A percentile compares a stretch with the other conserved stretches of the same genome.
Evolutionary conservation across 2,329 filamentous ascomycete genomes (phyloP).

Genomic region (Nemania bipapillata): DNA sequence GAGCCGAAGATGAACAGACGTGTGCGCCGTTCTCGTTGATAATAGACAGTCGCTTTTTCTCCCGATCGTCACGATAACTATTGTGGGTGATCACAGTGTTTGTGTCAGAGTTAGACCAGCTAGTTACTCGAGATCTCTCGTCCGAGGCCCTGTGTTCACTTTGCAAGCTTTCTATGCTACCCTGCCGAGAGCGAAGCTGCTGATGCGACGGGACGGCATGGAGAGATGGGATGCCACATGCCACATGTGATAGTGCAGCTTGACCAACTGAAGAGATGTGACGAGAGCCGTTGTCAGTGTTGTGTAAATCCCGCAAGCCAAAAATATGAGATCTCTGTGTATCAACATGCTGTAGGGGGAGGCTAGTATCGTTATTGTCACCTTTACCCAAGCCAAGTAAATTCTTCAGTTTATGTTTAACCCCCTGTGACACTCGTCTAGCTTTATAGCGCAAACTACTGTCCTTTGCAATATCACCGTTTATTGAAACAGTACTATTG

Average conservation of each 20-base stretch:
- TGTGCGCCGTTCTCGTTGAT: conserved; percentile 68
- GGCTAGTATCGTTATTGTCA: conserved; percentile 50
- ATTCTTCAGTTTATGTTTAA: conserved; percentile 70
- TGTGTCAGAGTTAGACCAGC: conserved; percentile 74
- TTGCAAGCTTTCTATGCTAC: conserved; percentile 64
- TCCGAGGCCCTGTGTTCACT: conserved; percentile 57
- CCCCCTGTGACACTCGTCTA: conserved; percentile 69
- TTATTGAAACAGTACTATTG: conserved; percentile 54
- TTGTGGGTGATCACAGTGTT: conserved; percentile 63
- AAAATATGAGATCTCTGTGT: conserved; percentile 54
- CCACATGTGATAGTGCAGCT: conserved; percentile 59
- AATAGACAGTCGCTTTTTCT: conserved; percentile 69
- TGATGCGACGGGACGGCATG: conserved; percentile 60
- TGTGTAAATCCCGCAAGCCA: conserved; percentile 31
- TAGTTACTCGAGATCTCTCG: conserved; percentile 74
- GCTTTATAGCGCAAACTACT: conserved; percentile 62
- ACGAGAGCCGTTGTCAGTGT: conserved; percentile 35
- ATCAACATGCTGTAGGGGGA: conserved; percentile 66
- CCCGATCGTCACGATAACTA: conserved; percentile 57
- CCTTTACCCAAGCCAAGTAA: conserved; percentile 61
- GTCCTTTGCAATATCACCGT: conserved; percentile 44
- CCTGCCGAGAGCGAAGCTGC: conserved; percentile 63
- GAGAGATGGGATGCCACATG: conserved; percentile 62
- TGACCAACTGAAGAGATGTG: conserved; percentile 34
- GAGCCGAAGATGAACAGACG: conserved; percentile 55